Percentiles rank a stretch among this genome's conserved stretches.
Conservation (phyloP, 345 rosid species). For the Linum usitatissimum region DNA sequence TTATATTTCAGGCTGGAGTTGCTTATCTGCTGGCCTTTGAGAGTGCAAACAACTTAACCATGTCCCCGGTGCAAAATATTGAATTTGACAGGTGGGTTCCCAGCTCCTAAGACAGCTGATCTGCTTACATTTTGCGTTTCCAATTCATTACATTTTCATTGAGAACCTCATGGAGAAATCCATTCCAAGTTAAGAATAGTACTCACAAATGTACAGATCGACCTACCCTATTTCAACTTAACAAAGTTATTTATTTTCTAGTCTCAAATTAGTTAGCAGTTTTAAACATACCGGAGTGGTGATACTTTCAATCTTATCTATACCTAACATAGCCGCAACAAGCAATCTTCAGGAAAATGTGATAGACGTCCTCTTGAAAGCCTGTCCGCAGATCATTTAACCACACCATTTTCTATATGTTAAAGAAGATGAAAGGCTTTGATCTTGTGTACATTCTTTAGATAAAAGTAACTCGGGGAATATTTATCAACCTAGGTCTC, state of each 20-base stretch:
- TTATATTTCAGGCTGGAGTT: slow-evolving; percentile 56
- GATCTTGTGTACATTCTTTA: too few relatives aligned
- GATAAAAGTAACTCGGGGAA: neutral
- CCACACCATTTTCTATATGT: too few relatives aligned
- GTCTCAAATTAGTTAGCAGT: neutral
- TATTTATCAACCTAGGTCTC: neutral
- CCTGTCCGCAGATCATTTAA: too few relatives aligned
- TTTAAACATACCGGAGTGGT: neutral
- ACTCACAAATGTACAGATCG: neutral
- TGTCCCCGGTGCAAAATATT: slow-evolving; percentile 66
- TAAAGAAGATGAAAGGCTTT: too few relatives aligned
- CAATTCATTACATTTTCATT: neutral
- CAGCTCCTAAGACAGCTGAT: neutral
- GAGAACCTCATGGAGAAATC: slow-evolving; percentile 2
- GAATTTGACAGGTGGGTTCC: slow-evolving; percentile 65
- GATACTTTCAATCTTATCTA: too few relatives aligned
- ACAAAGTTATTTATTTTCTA: neutral
- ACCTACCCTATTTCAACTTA: neutral
- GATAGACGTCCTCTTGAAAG: too few relatives aligned
- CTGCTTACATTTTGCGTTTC: neutral
- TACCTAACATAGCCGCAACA: too few relatives aligned
- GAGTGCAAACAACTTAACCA: slow-evolving; percentile 52
- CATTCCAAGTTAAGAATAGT: neutral
- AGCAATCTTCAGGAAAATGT: too few relatives aligned
- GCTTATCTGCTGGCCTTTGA: slow-evolving; percentile 90